phyloP scores from a whole-genome alignment of 495 filamentous ascomycete species.

The Xylaria nigripes region DNA sequence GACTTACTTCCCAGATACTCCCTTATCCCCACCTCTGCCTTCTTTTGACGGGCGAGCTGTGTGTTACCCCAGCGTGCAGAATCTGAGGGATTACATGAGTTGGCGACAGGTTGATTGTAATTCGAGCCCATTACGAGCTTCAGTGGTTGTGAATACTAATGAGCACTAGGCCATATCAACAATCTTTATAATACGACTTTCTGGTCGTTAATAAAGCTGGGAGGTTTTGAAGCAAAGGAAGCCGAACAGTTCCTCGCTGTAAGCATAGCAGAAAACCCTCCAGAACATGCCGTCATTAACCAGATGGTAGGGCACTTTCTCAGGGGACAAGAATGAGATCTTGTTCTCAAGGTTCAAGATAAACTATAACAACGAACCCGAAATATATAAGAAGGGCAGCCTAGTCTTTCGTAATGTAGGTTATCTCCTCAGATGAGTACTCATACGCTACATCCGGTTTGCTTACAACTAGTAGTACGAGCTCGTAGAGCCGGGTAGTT shows the following conservation, averaged over 20 bases:
- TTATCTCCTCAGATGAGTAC: not conserved
- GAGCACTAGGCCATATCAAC: slow-evolving; percentile 74
- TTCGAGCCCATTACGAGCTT: slow-evolving; percentile 18
- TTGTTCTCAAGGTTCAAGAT: slow-evolving; percentile 82
- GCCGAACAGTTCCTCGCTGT: slow-evolving; percentile 75
- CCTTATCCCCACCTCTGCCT: slow-evolving; percentile 66
- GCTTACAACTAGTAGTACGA: slow-evolving; percentile 38
- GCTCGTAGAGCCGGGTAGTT: slow-evolving; percentile 42
- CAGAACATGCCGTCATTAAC: slow-evolving; percentile 33
- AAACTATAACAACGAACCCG: slow-evolving; percentile 94
- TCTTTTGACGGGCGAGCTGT: slow-evolving; percentile 91
- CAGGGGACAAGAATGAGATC: slow-evolving; percentile 91
- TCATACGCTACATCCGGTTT: not conserved
- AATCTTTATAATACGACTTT: slow-evolving; percentile 98
- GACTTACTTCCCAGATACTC: slow-evolving; percentile 58
- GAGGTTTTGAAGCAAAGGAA: slow-evolving; percentile 62
- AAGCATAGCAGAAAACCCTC: slow-evolving; percentile 52
- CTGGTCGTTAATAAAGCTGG: slow-evolving; percentile 75
- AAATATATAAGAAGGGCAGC: slow-evolving; percentile 89
- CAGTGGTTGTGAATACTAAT: not conserved
- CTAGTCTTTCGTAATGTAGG: slow-evolving; percentile 77
- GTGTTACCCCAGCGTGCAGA: slow-evolving; percentile 67
- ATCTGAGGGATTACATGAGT: slow-evolving; percentile 87
- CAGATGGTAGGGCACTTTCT: slow-evolving; percentile 58
- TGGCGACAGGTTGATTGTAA: slow-evolving; percentile 96